phyloP scores from a whole-genome alignment of 148 eudicot species.

The Chenopodium berlandieri region DNA sequence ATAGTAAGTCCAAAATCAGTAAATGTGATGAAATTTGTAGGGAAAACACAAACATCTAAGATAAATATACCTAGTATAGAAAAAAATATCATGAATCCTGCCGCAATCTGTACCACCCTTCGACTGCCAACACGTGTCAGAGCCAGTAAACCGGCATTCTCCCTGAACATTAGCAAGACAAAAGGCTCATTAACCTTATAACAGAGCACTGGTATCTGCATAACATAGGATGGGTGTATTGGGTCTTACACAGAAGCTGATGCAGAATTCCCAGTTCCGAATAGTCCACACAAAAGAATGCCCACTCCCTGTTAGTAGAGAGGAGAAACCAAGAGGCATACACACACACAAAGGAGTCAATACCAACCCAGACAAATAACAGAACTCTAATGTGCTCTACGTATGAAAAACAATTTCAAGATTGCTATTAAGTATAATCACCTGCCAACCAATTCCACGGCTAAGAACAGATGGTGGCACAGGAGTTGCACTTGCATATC shows the following conservation, averaged over 20 bases:
- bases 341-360: not conserved
- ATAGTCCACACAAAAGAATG: conserved; percentile 80
- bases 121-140: conserved; percentile 93
- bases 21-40: not conserved
- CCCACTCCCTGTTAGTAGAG: conserved; percentile 60
- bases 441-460: conserved; percentile 99
- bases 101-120: conserved; percentile 87
- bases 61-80: conserved; percentile 64
- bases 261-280: conserved; percentile 87
- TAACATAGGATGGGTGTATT: not conserved
- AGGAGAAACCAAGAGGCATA: conserved; percentile 1
- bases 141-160: conserved; percentile 92
- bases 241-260: conserved; percentile 82
- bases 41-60: not conserved
- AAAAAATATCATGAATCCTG: conserved; percentile 95
- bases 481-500: conserved; percentile 92
- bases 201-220: not conserved
- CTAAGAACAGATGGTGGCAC: conserved; percentile 85
- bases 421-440: conserved; percentile 18
- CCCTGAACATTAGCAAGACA: conserved; percentile 41
- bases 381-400: not conserved
- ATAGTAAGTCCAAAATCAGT: not conserved
- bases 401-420: not conserved
- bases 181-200: not conserved
- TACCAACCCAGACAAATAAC: not conserved